Conservation (phyloP, 768 basidiomycete species). For the Russula sp. region DNA sequence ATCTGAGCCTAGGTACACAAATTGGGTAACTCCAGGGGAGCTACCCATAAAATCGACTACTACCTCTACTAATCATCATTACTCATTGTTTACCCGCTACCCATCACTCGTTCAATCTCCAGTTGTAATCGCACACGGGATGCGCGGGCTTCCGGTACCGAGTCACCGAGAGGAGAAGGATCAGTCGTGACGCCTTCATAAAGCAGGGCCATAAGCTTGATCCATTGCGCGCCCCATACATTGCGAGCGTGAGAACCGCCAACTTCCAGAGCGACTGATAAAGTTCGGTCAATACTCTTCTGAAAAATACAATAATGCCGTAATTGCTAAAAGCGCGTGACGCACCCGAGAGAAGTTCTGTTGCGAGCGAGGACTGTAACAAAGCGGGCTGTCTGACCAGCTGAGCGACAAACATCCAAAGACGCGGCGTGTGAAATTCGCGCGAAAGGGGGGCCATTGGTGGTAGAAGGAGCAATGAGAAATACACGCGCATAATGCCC, state of each 20-base stretch:
- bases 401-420: slow-evolving; percentile 72
- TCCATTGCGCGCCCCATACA: slow-evolving; percentile 77
- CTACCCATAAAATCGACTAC: background rate
- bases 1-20: background rate
- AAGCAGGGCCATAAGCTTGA: slow-evolving; percentile 64
- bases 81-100: slow-evolving; percentile 15
- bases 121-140: slow-evolving; percentile 62
- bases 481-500: slow-evolving; percentile 86
- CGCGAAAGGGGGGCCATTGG: slow-evolving; percentile 45
- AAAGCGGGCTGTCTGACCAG: slow-evolving; percentile 52
- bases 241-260: slow-evolving; percentile 57
- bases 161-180: slow-evolving; percentile 38
- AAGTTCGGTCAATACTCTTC: background rate
- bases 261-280: slow-evolving; percentile 66
- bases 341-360: slow-evolving; percentile 65
- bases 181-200: slow-evolving; percentile 62
- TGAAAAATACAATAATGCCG: slow-evolving; percentile 9
- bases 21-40: slow-evolving; percentile 14
- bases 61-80: background rate
- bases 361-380: slow-evolving; percentile 56
- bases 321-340: slow-evolving; percentile 8
- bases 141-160: slow-evolving; percentile 36
- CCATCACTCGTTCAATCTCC: slow-evolving; percentile 63
- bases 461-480: slow-evolving; percentile 54
- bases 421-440: slow-evolving; percentile 59